Conservation (phyloP, 371 early-diverging fungal genomes). For the Choanephora cucurbitarum region DNA sequence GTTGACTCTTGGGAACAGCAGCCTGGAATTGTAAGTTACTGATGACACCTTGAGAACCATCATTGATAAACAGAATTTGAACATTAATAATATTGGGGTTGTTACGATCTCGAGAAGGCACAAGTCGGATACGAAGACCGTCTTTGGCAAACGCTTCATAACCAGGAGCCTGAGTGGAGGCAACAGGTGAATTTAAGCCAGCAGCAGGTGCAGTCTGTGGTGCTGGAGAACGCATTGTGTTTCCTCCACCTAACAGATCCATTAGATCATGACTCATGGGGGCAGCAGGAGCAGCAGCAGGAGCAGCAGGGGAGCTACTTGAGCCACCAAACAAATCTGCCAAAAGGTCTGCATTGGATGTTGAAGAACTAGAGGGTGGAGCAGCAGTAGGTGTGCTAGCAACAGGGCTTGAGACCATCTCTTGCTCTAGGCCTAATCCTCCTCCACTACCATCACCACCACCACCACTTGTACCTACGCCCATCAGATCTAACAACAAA, state of each 20-base stretch:
- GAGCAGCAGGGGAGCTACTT: constrained; percentile 30
- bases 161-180: constrained; percentile 19
- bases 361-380: constrained; percentile 30
- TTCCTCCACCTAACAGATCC: constrained; percentile 42
- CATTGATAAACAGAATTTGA: constrained; percentile 70
- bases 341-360: neutral
- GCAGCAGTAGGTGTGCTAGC: constrained; percentile 22
- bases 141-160: constrained; percentile 78
- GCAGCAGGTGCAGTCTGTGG: constrained; percentile 8
- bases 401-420: constrained; percentile 31
- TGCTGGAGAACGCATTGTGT: constrained; percentile 12
- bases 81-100: constrained; percentile 68
- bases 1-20: constrained; percentile 90
- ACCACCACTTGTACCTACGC: constrained; percentile 62
- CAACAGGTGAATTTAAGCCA: constrained; percentile 25
- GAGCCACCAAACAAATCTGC: too few relatives aligned
- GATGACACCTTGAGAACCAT: constrained; percentile 53
- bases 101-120: constrained; percentile 62
- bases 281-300: constrained; percentile 2
- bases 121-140: constrained; percentile 72
- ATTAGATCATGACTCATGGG: constrained; percentile 27
- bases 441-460: constrained; percentile 27
- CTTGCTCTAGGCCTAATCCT: neutral
- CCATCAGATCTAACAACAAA: constrained; percentile 80
- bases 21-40: constrained; percentile 81